Base-by-base conservation (phyloP, 139 green algal genomes). In the Microglena sp. region DNA sequence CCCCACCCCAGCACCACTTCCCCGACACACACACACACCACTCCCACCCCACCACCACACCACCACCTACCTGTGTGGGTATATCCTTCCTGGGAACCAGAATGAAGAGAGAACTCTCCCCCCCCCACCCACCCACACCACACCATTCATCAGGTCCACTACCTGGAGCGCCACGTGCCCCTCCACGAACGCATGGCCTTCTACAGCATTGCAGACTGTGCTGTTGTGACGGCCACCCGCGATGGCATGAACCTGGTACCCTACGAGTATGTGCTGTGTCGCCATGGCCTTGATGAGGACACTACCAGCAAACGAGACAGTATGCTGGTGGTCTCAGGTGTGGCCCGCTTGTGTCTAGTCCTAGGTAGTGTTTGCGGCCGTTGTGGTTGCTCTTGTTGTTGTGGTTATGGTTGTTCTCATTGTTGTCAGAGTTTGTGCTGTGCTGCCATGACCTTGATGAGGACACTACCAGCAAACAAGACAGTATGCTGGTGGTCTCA, bases 361-460 rank as follows among this genome's bases (percentile, higher is more conserved):
- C n/a, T n/a, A n/a, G n/a, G n/a, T n/a, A n/a, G n/a, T n/a, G n/a
- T n/a, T n/a, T n/a, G n/a, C n/a, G n/a, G n/a, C n/a, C n/a, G n/a
- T n/a, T n/a, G n/a, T n/a, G n/a, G n/a, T n/a, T n/a, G n/a, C n/a
- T n/a, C n/a, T n/a, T n/a, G n/a, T n/a, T n/a, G n/a, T n/a, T n/a
- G n/a, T n/a, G n/a, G n/a, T n/a, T n/a, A n/a, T n/a, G n/a, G n/a
- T n/a, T n/a, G n/a, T n/a, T n/a, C n/a, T n/a, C n/a, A n/a, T n/a
- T n/a, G n/a, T n/a, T n/a, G n/a, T n/a, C n/a, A n/a, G 93, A 98
- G 83, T 98, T 98, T 74, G 83, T 99, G n/a, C 88, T 95, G 18
- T 96, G 87, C 76, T 68, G 93, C 1, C 86, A 98, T 77, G 28
- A 31, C 15, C 40, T 18, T 50, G 40, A 24, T 50, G 40, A 11